These are phyloP conservation scores for Colletotrichum tabaci DNA, from an alignment of 2,329 filamentous ascomycete species.

Conservation along the genomic window DNA sequence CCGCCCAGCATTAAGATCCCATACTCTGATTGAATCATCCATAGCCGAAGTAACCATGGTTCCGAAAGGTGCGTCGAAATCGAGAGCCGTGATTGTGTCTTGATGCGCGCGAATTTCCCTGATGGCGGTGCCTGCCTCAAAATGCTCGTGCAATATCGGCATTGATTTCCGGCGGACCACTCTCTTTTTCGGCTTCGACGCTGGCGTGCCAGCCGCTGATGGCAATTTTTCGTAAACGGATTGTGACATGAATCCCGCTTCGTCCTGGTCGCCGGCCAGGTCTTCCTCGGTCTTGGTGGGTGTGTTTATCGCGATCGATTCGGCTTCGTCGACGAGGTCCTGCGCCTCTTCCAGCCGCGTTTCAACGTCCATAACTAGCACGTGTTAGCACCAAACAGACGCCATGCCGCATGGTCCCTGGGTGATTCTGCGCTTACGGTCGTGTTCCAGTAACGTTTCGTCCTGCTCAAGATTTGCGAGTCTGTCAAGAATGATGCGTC, in stretches of 20 bases:
- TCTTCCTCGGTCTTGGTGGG: slow-evolving; percentile 69
- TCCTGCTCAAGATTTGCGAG: slow-evolving; percentile 91
- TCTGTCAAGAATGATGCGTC: slow-evolving; percentile 90
- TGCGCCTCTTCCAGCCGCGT: slow-evolving; percentile 74
- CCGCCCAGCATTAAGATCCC: slow-evolving; percentile 94
- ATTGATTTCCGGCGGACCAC: slow-evolving; percentile 84
- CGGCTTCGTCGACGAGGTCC: slow-evolving; percentile 71
- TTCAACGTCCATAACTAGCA: slow-evolving; percentile 74
- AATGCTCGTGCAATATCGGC: slow-evolving; percentile 95
- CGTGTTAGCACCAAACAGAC: slow-evolving; percentile 49
- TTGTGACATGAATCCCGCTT: slow-evolving; percentile 90
- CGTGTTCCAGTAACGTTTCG: slow-evolving; percentile 90
- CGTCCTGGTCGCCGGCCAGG: slow-evolving; percentile 64
- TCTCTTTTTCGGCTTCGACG: slow-evolving; percentile 67
- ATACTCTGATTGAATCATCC: slow-evolving; percentile 94
- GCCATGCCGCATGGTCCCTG: neutral
- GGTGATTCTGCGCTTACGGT: slow-evolving; percentile 70
- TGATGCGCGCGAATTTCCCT: slow-evolving; percentile 90
- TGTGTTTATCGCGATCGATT: slow-evolving; percentile 67
- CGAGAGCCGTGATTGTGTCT: slow-evolving; percentile 89
- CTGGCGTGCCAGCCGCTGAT: slow-evolving; percentile 62
- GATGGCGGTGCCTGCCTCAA: slow-evolving; percentile 90
- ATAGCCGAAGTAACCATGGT: slow-evolving; percentile 93
- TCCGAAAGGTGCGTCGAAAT: slow-evolving; percentile 98
- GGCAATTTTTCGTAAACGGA: slow-evolving; percentile 97